These are phyloP conservation scores for Phaffomyces antillensis DNA, from an alignment of 805 yeast species.

Conservation along the genomic window DNA sequence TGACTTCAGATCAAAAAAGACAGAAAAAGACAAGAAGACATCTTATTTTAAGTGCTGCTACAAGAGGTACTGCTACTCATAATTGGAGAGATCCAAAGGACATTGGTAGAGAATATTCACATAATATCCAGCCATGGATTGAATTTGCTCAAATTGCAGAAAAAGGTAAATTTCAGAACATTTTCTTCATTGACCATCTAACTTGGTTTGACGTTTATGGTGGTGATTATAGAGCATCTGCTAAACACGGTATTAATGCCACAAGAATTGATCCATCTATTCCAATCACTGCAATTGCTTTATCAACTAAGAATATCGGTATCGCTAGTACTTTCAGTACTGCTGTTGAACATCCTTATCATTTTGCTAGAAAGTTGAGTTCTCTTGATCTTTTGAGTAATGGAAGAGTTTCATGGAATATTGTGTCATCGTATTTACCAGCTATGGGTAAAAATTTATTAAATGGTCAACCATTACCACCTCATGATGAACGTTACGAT, in stretches of 20 bases:
- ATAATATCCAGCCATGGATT: slow-evolving; percentile 28
- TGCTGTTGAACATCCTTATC: slow-evolving; percentile 35
- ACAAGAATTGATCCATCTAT: slow-evolving; percentile 31
- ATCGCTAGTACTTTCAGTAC: slow-evolving; percentile 38
- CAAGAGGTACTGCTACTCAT: slow-evolving; percentile 25
- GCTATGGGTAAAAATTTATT: slow-evolving; percentile 33
- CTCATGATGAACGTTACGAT: slow-evolving; percentile 34
- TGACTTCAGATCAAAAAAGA: slow-evolving; percentile 1
- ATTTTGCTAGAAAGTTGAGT: slow-evolving; percentile 34
- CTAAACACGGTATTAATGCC: slow-evolving; percentile 22
- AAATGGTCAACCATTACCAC: slow-evolving; percentile 30
- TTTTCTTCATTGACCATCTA: slow-evolving; percentile 34
- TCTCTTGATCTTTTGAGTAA: slow-evolving; percentile 35
- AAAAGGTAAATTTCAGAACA: slow-evolving; percentile 30
- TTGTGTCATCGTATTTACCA: slow-evolving; percentile 36
- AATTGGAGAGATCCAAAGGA: slow-evolving; percentile 27
- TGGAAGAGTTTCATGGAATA: slow-evolving; percentile 40
- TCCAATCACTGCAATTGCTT: slow-evolving; percentile 31
- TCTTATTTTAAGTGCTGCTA: slow-evolving; percentile 32
- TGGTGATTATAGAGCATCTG: slow-evolving; percentile 30
- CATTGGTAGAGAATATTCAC: slow-evolving; percentile 6
- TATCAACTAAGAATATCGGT: slow-evolving; percentile 31
- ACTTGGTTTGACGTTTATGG: slow-evolving; percentile 35
- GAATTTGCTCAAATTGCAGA: slow-evolving; percentile 31
- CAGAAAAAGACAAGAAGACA: slow-evolving; percentile 11